Conservation (phyloP, 805 yeast species). For the Komagataella ulmi region DNA sequence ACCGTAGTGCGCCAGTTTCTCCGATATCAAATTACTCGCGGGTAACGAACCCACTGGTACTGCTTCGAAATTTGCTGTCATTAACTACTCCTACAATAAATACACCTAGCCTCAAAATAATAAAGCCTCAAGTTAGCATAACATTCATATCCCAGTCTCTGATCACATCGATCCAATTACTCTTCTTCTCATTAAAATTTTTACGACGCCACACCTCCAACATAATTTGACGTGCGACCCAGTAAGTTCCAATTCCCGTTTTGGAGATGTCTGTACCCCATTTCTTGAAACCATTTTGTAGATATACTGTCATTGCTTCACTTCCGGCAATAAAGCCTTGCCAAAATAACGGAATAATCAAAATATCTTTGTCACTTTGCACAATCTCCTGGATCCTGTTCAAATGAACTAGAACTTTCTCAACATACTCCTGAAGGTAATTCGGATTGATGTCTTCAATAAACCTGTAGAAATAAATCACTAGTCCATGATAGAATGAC, state of each 20-base stretch:
- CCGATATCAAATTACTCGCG: background rate
- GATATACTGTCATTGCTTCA: constrained; percentile 43
- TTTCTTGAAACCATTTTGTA: constrained; percentile 53
- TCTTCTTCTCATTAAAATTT: constrained; percentile 39
- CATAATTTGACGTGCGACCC: constrained; percentile 81
- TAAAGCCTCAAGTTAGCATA: constrained; percentile 37
- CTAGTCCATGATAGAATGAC: constrained; percentile 63
- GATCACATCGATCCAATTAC: constrained; percentile 69
- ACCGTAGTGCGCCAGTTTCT: background rate
- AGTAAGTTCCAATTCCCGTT: constrained; percentile 63
- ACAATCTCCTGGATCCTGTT: constrained; percentile 48
- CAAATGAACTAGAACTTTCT: constrained; percentile 46
- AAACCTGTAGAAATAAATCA: constrained; percentile 59
- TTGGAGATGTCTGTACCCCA: constrained; percentile 60
- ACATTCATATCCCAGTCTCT: constrained; percentile 79
- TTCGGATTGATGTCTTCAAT: constrained; percentile 41
- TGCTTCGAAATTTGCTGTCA: background rate
- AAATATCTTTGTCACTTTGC: constrained; percentile 31
- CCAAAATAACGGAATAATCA: constrained; percentile 73
- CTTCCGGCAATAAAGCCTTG: constrained; percentile 85
- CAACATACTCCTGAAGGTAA: constrained; percentile 49
- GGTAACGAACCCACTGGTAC: background rate
- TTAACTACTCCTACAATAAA: background rate
- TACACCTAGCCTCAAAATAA: background rate
- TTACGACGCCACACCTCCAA: constrained; percentile 77